Percentiles rank a stretch among this genome's conserved stretches.
Conservation (phyloP, 768 basidiomycete genomes). For the Termitomyces sp. region DNA sequence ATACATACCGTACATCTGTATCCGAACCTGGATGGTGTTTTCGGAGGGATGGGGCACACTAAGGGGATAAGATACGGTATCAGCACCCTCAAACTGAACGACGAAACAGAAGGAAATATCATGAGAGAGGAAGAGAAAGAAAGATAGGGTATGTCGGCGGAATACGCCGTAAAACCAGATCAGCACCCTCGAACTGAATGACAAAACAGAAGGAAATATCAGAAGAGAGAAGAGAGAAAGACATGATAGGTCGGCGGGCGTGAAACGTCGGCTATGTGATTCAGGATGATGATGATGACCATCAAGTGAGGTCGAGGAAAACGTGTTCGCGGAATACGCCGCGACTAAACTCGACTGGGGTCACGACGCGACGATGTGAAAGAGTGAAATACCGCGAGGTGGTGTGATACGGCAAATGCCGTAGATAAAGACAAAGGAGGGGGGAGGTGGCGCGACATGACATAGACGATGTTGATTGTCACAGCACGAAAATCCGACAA, state of each 20-base stretch:
- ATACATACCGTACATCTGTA: slow-evolving; percentile 96
- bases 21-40: slow-evolving; percentile 93
- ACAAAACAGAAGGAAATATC: background rate
- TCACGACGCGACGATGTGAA: background rate
- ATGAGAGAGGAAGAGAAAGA: background rate
- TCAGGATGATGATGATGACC: background rate
- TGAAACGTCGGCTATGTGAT: background rate
- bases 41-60: slow-evolving; percentile 97
- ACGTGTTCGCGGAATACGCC: slow-evolving; percentile 5
- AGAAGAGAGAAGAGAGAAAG: background rate
- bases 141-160: background rate
- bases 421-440: background rate
- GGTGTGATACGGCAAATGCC: background rate
- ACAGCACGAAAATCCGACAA: background rate
- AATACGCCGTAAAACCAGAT: background rate
- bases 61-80: slow-evolving; percentile 1
- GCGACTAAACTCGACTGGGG: background rate
- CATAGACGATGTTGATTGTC: slow-evolving; percentile 2
- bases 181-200: background rate
- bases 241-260: background rate
- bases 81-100: background rate
- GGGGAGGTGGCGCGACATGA: slow-evolving; percentile 1
- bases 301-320: background rate
- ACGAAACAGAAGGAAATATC: background rate
- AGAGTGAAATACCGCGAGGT: background rate